phyloP scores from a whole-genome alignment of 805 yeast genomes.

The Jamesozyma lodderae region DNA sequence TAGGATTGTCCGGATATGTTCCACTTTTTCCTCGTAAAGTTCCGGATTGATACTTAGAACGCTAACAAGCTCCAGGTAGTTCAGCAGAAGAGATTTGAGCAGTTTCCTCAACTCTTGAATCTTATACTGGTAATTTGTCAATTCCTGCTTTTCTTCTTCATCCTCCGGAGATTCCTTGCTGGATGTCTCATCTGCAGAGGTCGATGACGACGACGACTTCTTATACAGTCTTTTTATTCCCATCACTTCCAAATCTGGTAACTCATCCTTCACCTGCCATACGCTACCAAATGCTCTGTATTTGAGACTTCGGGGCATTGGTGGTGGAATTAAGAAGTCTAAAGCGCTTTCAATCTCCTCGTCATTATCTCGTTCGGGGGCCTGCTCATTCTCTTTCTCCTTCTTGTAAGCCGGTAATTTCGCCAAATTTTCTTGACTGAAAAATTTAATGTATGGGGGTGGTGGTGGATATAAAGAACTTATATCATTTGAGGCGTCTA shows the following conservation, averaged over 20 bases:
- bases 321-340: constrained; percentile 56
- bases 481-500: constrained; percentile 24
- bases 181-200: neutral
- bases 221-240: constrained; percentile 70
- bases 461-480: constrained; percentile 92
- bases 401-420: constrained; percentile 29
- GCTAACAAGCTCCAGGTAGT: constrained; percentile 76
- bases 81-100: constrained; percentile 66
- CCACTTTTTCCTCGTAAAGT: constrained; percentile 53
- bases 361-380: neutral
- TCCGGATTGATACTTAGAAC: constrained; percentile 66
- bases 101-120: constrained; percentile 71
- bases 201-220: constrained; percentile 9
- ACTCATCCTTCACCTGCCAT: constrained; percentile 71
- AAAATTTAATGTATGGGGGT: constrained; percentile 69
- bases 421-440: constrained; percentile 58
- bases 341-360: constrained; percentile 24
- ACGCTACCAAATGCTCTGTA: constrained; percentile 85
- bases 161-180: neutral
- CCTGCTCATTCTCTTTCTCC: constrained; percentile 13
- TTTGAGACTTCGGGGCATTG: constrained; percentile 48
- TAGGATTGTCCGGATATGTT: constrained; percentile 67
- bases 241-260: constrained; percentile 65
- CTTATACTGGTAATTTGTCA: constrained; percentile 37
- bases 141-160: constrained; percentile 2